Conservation (phyloP, 352 stramenopile species). For the Phytophthora kernoviae region DNA sequence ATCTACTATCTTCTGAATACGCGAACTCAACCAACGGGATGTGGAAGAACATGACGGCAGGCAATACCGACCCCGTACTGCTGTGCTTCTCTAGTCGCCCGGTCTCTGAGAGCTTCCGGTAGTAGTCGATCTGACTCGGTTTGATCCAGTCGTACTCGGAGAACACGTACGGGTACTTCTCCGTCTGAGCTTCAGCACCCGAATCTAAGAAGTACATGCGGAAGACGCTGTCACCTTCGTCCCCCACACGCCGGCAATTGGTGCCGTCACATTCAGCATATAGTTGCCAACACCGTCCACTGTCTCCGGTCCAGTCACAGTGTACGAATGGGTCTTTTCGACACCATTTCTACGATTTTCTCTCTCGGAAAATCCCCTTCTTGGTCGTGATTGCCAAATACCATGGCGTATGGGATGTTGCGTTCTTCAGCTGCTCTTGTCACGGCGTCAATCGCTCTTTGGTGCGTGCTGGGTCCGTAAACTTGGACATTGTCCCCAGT, state of each 20-base stretch:
- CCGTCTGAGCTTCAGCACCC: conserved; percentile 24
- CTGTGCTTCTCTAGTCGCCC: conserved; percentile 23
- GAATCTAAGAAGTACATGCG: conserved; percentile 76
- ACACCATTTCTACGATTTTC: conserved; percentile 41
- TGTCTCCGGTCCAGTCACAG: conserved; percentile 30
- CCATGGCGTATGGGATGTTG: conserved; percentile 54
- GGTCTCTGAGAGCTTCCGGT: conserved; percentile 36
- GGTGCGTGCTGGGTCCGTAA: conserved; percentile 26
- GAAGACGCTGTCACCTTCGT: conserved; percentile 35
- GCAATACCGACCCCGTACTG: conserved; percentile 21
- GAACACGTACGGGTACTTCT: conserved; percentile 38
- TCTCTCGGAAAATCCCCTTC: conserved; percentile 42
- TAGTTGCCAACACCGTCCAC: conserved; percentile 64
- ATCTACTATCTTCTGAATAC: conserved; percentile 15
- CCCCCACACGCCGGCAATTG: conserved; percentile 38
- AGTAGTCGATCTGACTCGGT: conserved; percentile 53
- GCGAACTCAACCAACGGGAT: conserved; percentile 61
- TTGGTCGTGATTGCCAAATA: conserved; percentile 72
- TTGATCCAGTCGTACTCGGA: conserved; percentile 63
- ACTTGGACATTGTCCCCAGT: conserved; percentile 61
- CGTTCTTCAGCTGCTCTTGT: conserved; percentile 39
- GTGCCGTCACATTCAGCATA: conserved; percentile 48
- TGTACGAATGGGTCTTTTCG: conserved; percentile 49
- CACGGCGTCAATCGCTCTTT: conserved; percentile 45
- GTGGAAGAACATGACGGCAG: conserved; percentile 73